phyloP scores from a whole-genome alignment of 306 rosid genomes.

The Castanopsis chinensis region DNA sequence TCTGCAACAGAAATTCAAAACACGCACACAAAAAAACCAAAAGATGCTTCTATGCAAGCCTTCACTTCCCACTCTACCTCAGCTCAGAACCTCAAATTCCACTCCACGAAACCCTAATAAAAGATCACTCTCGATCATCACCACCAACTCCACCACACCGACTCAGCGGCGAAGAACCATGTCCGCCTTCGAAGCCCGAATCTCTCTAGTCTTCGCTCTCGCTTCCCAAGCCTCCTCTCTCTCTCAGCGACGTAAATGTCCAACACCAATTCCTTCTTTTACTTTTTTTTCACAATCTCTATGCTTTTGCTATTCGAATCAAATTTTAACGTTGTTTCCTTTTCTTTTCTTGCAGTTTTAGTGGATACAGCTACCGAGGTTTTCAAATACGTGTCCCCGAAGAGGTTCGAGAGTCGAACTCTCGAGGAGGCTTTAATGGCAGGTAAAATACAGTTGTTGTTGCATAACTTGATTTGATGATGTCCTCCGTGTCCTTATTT shows the following conservation, averaged over 20 bases:
- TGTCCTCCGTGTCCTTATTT: too few relatives aligned
- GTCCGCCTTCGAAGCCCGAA: constrained; percentile 68
- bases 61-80: constrained; percentile 18
- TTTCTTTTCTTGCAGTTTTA: constrained; percentile 42
- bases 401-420: constrained; percentile 68
- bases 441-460: constrained; percentile 20
- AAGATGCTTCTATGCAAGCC: constrained; percentile 35
- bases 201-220: constrained; percentile 75
- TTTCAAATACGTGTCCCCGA: constrained; percentile 71
- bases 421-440: constrained; percentile 94
- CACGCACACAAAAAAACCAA: background rate
- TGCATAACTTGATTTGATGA: too few relatives aligned
- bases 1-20: constrained; percentile 13
- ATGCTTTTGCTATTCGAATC: background rate
- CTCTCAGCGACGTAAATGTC: constrained; percentile 74
- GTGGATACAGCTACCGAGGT: constrained; percentile 61
- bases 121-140: constrained; percentile 18
- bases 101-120: constrained; percentile 20
- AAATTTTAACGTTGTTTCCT: too few relatives aligned
- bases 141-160: constrained; percentile 39
- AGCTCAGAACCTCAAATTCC: constrained; percentile 10
- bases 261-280: background rate
- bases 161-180: constrained; percentile 41
- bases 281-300: background rate
- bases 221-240: constrained; percentile 69